A percentile compares a stretch with the other conserved stretches of the same genome.
Evolutionary conservation across 306 rosid species (phyloP).

Genomic region (Senna tora): DNA sequence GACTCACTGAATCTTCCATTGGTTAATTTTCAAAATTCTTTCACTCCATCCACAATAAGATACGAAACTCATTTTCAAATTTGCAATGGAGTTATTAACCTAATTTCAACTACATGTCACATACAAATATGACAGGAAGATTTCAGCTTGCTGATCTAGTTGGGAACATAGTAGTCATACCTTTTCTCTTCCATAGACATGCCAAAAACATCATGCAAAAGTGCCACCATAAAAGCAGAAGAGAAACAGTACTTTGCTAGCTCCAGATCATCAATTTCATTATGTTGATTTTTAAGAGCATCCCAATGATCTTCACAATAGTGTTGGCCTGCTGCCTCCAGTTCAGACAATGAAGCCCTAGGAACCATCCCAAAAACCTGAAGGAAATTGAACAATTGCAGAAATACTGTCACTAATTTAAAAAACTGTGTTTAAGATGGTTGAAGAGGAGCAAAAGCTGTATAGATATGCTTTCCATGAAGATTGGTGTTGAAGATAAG

Average conservation of each 20-base stretch:
- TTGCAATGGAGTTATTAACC: background rate
- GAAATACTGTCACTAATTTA: conserved; percentile 25
- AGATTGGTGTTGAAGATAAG: background rate
- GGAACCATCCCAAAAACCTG: conserved; percentile 60
- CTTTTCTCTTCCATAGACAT: conserved; percentile 51
- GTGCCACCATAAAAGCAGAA: conserved; percentile 55
- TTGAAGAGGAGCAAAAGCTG: background rate
- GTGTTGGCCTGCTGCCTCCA: conserved; percentile 53
- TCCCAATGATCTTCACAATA: conserved; percentile 59
- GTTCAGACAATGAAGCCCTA: conserved; percentile 45
- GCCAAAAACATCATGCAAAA: conserved; percentile 52
- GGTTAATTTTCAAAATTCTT: conserved; percentile 1
- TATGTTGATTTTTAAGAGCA: conserved; percentile 45
- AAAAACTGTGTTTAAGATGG: background rate
- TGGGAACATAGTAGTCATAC: conserved; percentile 36
- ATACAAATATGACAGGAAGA: background rate
- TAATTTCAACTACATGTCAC: background rate
- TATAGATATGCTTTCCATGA: background rate
- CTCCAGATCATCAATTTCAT: conserved; percentile 44
- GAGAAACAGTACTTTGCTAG: conserved; percentile 58
- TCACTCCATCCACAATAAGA: background rate
- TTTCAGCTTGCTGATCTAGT: background rate
- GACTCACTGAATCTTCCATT: background rate
- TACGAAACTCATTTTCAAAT: background rate
- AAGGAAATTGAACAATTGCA: conserved; percentile 12